Percentiles rank a stretch among this genome's conserved stretches.
Conservation (phyloP, 2,329 filamentous ascomycete species). For the Claviceps sp. region DNA sequence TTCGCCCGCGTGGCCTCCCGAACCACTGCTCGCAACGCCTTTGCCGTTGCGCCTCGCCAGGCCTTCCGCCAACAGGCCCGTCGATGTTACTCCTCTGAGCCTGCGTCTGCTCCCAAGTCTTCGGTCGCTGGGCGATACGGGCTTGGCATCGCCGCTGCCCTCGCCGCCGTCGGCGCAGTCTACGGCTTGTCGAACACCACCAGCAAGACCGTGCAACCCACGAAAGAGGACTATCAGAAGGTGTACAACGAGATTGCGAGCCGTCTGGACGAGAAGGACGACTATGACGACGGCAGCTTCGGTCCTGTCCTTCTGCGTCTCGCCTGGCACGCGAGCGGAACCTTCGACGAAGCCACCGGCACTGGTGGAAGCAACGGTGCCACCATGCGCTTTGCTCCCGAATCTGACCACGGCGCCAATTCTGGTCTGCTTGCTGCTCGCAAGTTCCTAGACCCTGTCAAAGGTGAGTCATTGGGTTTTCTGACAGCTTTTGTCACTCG, state of each 20-base stretch:
- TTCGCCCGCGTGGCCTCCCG: constrained; percentile 46
- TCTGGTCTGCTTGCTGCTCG: constrained; percentile 76
- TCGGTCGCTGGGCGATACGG: constrained; percentile 40
- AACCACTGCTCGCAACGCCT: constrained; percentile 40
- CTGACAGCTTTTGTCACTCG: no score
- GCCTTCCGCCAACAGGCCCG: constrained; percentile 61
- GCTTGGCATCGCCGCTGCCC: constrained; percentile 42
- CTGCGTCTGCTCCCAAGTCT: constrained; percentile 34
- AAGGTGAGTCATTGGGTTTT: constrained; percentile 40
- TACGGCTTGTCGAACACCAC: constrained; percentile 17
- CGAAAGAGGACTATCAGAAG: constrained; percentile 82
- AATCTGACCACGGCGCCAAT: constrained; percentile 84
- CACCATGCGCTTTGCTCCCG: constrained; percentile 89
- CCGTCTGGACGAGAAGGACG: constrained; percentile 72
- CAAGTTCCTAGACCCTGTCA: constrained; percentile 86
- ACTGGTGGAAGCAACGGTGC: constrained; percentile 94
- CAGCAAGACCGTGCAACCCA: constrained; percentile 54
- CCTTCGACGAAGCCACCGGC: constrained; percentile 74
- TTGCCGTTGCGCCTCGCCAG: constrained; percentile 47
- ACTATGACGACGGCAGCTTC: constrained; percentile 95
- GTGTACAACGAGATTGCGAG: constrained; percentile 81
- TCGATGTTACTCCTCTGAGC: constrained; percentile 67
- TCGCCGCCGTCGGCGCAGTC: constrained; percentile 25
- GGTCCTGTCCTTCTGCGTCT: constrained; percentile 82
- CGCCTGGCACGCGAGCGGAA: constrained; percentile 89